Base-by-base conservation (phyloP, 345 rosid genomes). In the Lepidium didymum region DNA sequence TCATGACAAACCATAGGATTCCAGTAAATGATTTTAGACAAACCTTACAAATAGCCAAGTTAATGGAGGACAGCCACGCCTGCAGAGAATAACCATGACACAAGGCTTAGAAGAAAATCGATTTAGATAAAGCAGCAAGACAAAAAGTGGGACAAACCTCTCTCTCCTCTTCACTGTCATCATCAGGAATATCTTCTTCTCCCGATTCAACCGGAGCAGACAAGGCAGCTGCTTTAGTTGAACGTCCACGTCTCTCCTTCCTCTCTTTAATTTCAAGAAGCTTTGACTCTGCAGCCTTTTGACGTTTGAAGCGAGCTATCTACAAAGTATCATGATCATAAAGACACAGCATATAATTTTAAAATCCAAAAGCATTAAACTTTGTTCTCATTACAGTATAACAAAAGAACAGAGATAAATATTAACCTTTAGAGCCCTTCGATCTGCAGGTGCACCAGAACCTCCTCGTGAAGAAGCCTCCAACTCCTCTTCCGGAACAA, bases 161-260 rank as follows among this genome's bases (percentile, higher is more conserved):
- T 42, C 99, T 81, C 69, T 95, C 98, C 75, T 95, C 98, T 84
- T 95, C 99, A 33, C 90, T 80, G 68, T 91, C 98, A n/a, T 89
- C 97, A 78, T 91, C 96, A 47, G 86, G 72, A 34, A 78, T 54
- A 65, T 91, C 93, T 62, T 94, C 99, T 73, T 94, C 97, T 41
- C 90, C 96, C 19, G 79, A 68, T 81, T 87, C 96, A 79, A 86
- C 80, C 1, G 91, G 99, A 63, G 96, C 71, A 2, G 97, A 91
- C 59, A 89, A 59, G 46, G 96, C 82, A 65, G 90, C 68, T 46
- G 96, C 99, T 72, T 68, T 87, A 12, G 78, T 83, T 57, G 99
- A 89, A 64, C 90, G 86, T 31, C 90, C 84, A 46, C 88, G 86
- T 31, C 92, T 73, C 81, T 91, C 98, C 77, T 87, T 95, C 76